Percentiles rank a stretch among this genome's conserved stretches.
These are phyloP conservation scores for Cicer yamashitae DNA, from an alignment of 306 rosid species.

Conservation along the genomic window DNA sequence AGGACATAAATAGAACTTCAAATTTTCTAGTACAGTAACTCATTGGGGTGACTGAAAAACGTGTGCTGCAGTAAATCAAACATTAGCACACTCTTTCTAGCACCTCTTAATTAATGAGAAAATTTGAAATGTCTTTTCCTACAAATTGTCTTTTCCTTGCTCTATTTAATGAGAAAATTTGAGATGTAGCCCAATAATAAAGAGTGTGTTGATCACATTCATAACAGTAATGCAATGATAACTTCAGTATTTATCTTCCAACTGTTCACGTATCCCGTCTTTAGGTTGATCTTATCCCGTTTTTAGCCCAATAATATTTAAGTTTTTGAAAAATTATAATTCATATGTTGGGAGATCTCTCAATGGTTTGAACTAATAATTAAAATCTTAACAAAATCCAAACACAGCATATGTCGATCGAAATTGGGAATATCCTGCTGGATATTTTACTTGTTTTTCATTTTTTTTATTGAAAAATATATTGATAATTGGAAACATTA, in stretches of 20 bases:
- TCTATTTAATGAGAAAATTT: not conserved
- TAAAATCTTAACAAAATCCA: not conserved
- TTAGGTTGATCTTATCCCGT: not conserved
- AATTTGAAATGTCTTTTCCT: not conserved
- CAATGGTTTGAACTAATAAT: not conserved
- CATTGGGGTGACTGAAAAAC: not conserved
- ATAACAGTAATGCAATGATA: not conserved
- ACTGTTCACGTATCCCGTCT: not conserved
- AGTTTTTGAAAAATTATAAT: not conserved
- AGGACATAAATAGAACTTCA: conserved; percentile 8
- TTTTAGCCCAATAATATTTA: not conserved
- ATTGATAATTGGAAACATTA: conserved; percentile 15
- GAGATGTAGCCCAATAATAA: not conserved
- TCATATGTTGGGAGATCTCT: conserved; percentile 17
- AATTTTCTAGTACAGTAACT: not conserved
- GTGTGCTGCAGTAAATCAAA: conserved; percentile 4
- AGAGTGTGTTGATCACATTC: not conserved
- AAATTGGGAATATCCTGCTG: conserved; percentile 31
- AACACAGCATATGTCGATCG: conserved; percentile 27
- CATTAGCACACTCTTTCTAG: not conserved
- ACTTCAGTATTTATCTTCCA: conserved; percentile 1
- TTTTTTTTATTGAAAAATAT: conserved; percentile 22
- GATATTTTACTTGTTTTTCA: conserved; percentile 28
- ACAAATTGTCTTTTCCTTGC: not conserved
- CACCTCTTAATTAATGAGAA: not conserved